Conservation (phyloP, 1,139 yeast genomes). For the Nakaseomyces sp. region DNA sequence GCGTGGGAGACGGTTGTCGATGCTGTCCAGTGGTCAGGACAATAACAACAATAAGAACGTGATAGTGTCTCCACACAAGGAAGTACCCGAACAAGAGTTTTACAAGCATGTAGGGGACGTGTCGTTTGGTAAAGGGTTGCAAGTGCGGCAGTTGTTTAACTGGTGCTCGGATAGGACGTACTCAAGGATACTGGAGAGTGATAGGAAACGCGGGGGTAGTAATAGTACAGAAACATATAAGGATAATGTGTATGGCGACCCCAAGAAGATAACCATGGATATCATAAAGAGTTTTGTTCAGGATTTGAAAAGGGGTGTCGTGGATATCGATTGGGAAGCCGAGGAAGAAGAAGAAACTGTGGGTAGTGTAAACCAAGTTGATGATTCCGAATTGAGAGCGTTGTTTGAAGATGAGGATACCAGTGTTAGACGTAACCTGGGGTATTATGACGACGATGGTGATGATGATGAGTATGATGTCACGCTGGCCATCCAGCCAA, state of each 20-base stretch:
- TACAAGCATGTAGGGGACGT: slow-evolving; percentile 28
- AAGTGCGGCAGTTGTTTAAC: slow-evolving; percentile 26
- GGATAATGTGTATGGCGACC: slow-evolving; percentile 13
- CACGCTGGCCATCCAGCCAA: slow-evolving; percentile 1
- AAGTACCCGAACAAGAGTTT: slow-evolving; percentile 28
- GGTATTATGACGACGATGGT: slow-evolving; percentile 4
- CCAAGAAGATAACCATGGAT: slow-evolving; percentile 13
- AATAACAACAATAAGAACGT: slow-evolving; percentile 12
- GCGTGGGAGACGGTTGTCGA: slow-evolving; percentile 25
- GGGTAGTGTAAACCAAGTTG: slow-evolving; percentile 8
- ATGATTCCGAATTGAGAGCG: slow-evolving; percentile 12
- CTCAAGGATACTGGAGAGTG: slow-evolving; percentile 4
- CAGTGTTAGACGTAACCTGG: slow-evolving; percentile 23
- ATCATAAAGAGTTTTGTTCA: slow-evolving; percentile 3
- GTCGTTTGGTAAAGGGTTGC: slow-evolving; percentile 24
- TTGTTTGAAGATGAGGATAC: slow-evolving; percentile 10
- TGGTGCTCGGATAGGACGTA: slow-evolving; percentile 27
- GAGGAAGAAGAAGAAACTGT: slow-evolving; percentile 13
- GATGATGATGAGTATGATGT: slow-evolving; percentile 10
- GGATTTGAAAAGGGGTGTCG: slow-evolving; percentile 23
- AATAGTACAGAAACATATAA: slow-evolving; percentile 3
- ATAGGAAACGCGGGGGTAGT: slow-evolving; percentile 3
- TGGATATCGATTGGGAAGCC: slow-evolving; percentile 28
- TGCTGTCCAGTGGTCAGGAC: slow-evolving; percentile 19
- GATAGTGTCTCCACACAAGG: slow-evolving; percentile 28